Conservation (phyloP, 108 stramenopile species). For the Chaetoceros tenuissimus region DNA sequence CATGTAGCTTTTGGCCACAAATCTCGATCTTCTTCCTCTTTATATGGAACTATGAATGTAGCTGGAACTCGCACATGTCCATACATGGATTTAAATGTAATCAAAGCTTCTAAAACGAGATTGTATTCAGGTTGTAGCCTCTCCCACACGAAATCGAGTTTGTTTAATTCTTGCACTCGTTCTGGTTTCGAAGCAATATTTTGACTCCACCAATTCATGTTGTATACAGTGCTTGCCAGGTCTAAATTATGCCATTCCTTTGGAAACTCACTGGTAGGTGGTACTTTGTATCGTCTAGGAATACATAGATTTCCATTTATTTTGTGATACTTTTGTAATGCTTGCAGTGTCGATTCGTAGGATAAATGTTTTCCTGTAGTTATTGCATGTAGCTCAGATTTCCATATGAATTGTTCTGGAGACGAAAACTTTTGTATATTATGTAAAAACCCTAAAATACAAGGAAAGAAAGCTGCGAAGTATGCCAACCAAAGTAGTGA, state of each 20-base stretch:
- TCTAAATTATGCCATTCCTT: conserved; percentile 55
- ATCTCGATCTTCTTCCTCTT: conserved; percentile 9
- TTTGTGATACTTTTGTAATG: conserved; percentile 35
- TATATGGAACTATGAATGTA: conserved; percentile 60
- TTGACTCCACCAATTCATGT: conserved; percentile 75
- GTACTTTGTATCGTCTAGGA: conserved; percentile 47
- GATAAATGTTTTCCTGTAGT: conserved; percentile 23
- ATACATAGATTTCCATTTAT: conserved; percentile 50
- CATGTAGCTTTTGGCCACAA: conserved; percentile 56
- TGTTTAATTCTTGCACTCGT: conserved; percentile 58
- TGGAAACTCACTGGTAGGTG: conserved; percentile 33
- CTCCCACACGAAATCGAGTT: conserved; percentile 76
- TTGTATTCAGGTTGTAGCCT: conserved; percentile 81
- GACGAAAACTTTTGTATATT: no score
- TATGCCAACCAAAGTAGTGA: no score
- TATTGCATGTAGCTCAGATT: no score
- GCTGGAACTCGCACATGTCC: conserved; percentile 54
- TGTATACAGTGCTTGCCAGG: conserved; percentile 54
- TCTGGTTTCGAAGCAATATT: conserved; percentile 43
- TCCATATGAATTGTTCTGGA: no score
- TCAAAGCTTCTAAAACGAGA: conserved; percentile 62
- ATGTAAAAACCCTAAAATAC: no score
- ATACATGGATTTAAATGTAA: conserved; percentile 32
- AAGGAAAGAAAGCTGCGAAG: no score
- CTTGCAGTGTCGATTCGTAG: conserved; percentile 42